A percentile compares a stretch with the other conserved stretches of the same genome.
These are phyloP conservation scores for Magnusiomyces paraingens DNA, from an alignment of 1,139 yeast genomes.

Conservation along the genomic window DNA sequence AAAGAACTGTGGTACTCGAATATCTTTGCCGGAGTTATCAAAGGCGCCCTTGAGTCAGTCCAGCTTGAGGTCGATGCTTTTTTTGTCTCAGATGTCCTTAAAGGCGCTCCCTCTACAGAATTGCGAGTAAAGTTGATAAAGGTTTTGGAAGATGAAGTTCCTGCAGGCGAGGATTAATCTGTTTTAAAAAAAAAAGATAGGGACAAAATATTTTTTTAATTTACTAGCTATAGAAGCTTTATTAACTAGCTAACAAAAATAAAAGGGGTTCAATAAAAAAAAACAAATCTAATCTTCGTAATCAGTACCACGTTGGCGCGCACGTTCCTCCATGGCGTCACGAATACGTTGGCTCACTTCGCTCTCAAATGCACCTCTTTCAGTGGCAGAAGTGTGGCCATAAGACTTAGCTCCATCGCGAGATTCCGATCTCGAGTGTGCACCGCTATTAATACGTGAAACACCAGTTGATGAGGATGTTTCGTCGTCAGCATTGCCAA, in stretches of 20 bases:
- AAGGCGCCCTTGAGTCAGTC: conserved; percentile 94
- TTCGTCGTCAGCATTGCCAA: conserved; percentile 34
- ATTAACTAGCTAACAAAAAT: too few species aligned
- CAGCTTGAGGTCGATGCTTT: conserved; percentile 83
- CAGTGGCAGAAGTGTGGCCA: conserved; percentile 13
- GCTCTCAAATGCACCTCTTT: conserved; percentile 2
- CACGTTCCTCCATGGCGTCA: conserved; percentile 26
- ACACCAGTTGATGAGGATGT: conserved; percentile 9
- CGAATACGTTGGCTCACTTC: conserved; percentile 28
- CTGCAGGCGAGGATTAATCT: conserved; percentile 83
- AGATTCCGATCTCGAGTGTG: conserved; percentile 9
- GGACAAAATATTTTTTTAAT: background rate
- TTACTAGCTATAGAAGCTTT: too few species aligned
- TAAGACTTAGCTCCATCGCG: background rate
- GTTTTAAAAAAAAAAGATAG: too few species aligned
- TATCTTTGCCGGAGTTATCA: conserved; percentile 78
- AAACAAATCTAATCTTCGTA: conserved; percentile 4
- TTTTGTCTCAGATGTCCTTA: conserved; percentile 71
- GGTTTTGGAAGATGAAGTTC: conserved; percentile 86
- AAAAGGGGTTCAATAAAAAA: too few species aligned
- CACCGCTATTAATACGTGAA: background rate
- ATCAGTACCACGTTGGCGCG: conserved; percentile 15
- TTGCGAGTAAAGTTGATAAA: conserved; percentile 63
- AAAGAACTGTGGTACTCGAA: conserved; percentile 90
- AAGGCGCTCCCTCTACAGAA: conserved; percentile 83